Percentiles rank a stretch among this genome's conserved stretches.
Conservation (phyloP, 352 stramenopile genomes). For the Phytophthora melonis region DNA sequence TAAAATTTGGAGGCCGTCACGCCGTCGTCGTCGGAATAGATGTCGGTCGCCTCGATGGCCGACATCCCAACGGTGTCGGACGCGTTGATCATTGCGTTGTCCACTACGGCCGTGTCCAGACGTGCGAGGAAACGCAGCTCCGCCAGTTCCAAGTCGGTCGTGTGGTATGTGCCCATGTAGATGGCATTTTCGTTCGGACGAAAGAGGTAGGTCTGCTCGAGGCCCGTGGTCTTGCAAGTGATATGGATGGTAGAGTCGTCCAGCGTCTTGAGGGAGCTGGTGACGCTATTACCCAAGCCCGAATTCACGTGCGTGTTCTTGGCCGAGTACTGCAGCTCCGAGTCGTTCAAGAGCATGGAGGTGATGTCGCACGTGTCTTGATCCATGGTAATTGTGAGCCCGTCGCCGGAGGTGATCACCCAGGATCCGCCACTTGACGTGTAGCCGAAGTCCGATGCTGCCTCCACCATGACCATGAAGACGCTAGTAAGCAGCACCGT, state of each 20-base stretch:
- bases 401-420: conserved; percentile 44
- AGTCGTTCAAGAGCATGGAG: conserved; percentile 47
- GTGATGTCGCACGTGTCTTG: conserved; percentile 55
- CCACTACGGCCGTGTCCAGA: conserved; percentile 36
- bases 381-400: conserved; percentile 47
- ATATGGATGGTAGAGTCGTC: conserved; percentile 49
- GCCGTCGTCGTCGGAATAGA: conserved; percentile 40
- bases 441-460: conserved; percentile 44
- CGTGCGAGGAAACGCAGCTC: conserved; percentile 60
- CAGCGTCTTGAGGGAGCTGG: conserved; percentile 42
- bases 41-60: conserved; percentile 52
- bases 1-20: conserved; percentile 52
- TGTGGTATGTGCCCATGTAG: conserved; percentile 68
- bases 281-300: conserved; percentile 34
- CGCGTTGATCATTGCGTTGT: conserved; percentile 36
- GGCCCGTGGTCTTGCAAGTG: conserved; percentile 38
- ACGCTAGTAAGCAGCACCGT: conserved; percentile 5
- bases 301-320: conserved; percentile 60
- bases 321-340: conserved; percentile 52
- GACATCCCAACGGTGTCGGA: conserved; percentile 35
- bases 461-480: background rate
- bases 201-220: conserved; percentile 62
- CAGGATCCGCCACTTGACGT: conserved; percentile 34
- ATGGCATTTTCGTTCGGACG: conserved; percentile 54
- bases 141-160: conserved; percentile 32